Base-by-base conservation (phyloP, 495 filamentous ascomycete species). In the Acidiella bohemica region DNA sequence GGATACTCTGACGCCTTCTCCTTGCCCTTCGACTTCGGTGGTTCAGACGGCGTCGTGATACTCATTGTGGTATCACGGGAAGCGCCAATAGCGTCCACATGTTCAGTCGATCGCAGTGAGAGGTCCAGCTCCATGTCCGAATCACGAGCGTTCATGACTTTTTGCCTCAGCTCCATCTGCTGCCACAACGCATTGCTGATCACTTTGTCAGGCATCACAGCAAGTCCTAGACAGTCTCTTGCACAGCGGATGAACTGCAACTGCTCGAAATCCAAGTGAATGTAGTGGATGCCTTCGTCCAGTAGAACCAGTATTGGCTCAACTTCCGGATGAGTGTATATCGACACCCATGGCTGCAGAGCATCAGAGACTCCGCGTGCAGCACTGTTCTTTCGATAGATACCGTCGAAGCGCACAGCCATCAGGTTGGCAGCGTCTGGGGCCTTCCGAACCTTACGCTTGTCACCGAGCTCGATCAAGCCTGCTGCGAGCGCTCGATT, bases 191-290 rank as follows among this genome's bases (percentile, higher is more conserved):
- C 71, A 50, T 70, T 66, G 19, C 56, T 61, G 21, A 73, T 69
- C 17, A 70, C 69, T 30, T 60, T 60, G 34, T 71, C 67, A 4
- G 66, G 64, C 49, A 75, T 61, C 32, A 72, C 61, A 9, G 66
- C 66, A 16, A 71, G 46, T 10, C 70, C 71, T 17, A 76, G 59
- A n/a, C 67, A 49, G 50, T 76, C 72, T 20, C 61, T 57, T 20
- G 70, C 59, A 16, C 51, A 46, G 1, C 60, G 61, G 40, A 76
- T 72, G 51, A 65, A 67, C 44, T 75, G 66, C 14, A 76, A 46
- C 43, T 75, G 70, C 44, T 75, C 72, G 44, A 74, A 76, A 26
- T 65, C 62, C 42, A 76, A 60, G 52, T 76, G 72, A n/a, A 72
- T 58, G 46, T 75, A 76, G 54, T 76, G 72, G 21, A 76, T 72